Evolutionary conservation across 2,329 filamentous ascomycete species (phyloP), one percentile per base, ranked within the genome.

Genomic region (Xylariaceae sp.): DNA sequence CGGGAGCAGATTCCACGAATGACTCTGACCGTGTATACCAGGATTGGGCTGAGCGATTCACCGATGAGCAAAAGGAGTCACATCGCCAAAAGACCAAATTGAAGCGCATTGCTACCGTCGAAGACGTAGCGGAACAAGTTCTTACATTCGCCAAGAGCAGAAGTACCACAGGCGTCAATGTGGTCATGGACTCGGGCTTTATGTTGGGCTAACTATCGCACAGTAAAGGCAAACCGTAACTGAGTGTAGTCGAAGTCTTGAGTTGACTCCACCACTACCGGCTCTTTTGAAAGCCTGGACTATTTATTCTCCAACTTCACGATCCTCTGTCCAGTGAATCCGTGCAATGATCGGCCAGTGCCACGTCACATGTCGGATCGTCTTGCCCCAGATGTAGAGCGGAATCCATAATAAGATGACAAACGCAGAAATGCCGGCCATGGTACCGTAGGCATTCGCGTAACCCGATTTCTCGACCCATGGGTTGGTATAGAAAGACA

Each of bases 11-110:
- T 26, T 26, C 22, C 22, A 26, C 22, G 22, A 41, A 48, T 31
- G 48, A 33, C 3, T 3, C 17, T 33, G 4, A 26, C 22, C 6
- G 6, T 26, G 6, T 6, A 8, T 29, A 35, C 30, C 33, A 59
- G 55, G 83, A 87, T 58, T 87, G 83, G 83, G 81, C 81, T 11
- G 62, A 73, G 35, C 68, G 62, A 47, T 87, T 80, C 59, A 65
- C 73, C 1, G 62, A 72, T 2, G 82, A 86, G 51, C 65, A 64
- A 46, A 74, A 84, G 35, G 63, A 79, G 41, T 61, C 49, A 2
- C 65, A 76, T 49, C 74, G 71, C 43, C 64, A 80, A n/a, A 69
- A 64, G 34, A 78, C 81, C 1, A 73, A 69, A 41, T 65, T 89
- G 29, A 80, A 85, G 53, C 69, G 75, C 15, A 59, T 81, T 44